Conservation (phyloP, 1,139 yeast species). For the Candida dubliniensis region DNA sequence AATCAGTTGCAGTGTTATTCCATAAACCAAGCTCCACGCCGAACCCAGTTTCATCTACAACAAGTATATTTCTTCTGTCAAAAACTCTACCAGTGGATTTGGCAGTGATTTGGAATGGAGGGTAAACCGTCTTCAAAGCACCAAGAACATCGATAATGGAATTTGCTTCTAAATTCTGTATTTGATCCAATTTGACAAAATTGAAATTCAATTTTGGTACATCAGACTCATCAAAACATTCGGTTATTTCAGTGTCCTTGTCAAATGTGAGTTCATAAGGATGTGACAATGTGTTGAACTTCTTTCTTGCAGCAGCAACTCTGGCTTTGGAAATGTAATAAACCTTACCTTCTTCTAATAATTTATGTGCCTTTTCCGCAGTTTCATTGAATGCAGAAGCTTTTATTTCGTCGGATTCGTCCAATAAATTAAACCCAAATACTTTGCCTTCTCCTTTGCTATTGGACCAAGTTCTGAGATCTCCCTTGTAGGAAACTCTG, state of each 20-base stretch:
- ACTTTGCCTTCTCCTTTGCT: slow-evolving; percentile 87
- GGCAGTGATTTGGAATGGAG: slow-evolving; percentile 81
- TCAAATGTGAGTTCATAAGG: slow-evolving; percentile 87
- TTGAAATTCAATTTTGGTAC: slow-evolving; percentile 81
- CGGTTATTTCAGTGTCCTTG: slow-evolving; percentile 74
- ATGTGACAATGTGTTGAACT: slow-evolving; percentile 79
- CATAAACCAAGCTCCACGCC: slow-evolving; percentile 83
- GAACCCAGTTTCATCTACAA: slow-evolving; percentile 83
- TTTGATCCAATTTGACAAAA: slow-evolving; percentile 67
- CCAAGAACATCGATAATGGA: slow-evolving; percentile 85
- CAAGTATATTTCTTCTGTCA: slow-evolving; percentile 82
- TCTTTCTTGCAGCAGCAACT: slow-evolving; percentile 80
- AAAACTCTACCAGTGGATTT: slow-evolving; percentile 87
- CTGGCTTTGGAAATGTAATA: slow-evolving; percentile 82
- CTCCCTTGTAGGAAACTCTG: slow-evolving; percentile 85
- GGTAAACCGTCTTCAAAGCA: slow-evolving; percentile 73
- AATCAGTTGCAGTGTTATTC: slow-evolving; percentile 84
- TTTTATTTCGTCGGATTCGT: slow-evolving; percentile 93
- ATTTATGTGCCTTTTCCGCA: slow-evolving; percentile 74
- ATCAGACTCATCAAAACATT: slow-evolving; percentile 56
- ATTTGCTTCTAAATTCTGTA: slow-evolving; percentile 69
- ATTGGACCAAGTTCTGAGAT: slow-evolving; percentile 84
- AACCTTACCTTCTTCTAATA: slow-evolving; percentile 85
- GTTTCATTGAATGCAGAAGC: slow-evolving; percentile 92
- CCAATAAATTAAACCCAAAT: slow-evolving; percentile 83